Conservation (phyloP, 306 rosid species). For the Begonia loranthoides region DNA sequence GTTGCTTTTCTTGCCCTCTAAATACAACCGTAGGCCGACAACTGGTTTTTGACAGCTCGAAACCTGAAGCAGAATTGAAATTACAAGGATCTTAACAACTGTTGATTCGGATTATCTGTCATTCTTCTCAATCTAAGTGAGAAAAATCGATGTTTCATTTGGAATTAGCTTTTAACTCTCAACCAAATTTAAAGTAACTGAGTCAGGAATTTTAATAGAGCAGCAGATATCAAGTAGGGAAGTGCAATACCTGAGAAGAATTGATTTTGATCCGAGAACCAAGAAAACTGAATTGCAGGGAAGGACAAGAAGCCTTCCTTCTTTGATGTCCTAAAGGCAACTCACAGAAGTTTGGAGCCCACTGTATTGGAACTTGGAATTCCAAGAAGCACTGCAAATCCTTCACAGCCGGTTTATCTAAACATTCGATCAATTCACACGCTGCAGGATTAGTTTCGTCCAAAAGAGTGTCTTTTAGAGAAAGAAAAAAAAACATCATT, state of each 20-base stretch:
- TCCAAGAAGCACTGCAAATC: constrained; percentile 87
- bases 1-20: constrained; percentile 76
- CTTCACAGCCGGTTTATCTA: constrained; percentile 76
- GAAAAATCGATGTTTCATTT: not conserved
- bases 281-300: constrained; percentile 67
- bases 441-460: too few relatives aligned
- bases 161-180: too few relatives aligned
- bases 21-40: constrained; percentile 79
- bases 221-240: not conserved
- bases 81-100: not conserved
- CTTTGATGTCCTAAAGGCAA: constrained; percentile 78
- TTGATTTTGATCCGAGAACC: constrained; percentile 54
- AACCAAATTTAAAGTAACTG: too few relatives aligned
- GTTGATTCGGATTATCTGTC: not conserved
- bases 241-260: constrained; percentile 46
- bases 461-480: too few relatives aligned
- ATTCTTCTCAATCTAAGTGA: not conserved
- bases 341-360: constrained; percentile 97
- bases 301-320: constrained; percentile 44
- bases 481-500: too few relatives aligned
- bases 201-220: not conserved
- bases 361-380: constrained; percentile 96
- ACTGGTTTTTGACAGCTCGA: constrained; percentile 65
- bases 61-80: constrained; percentile 40
- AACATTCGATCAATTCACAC: constrained; percentile 4